Conservation (phyloP, 2,329 filamentous ascomycete species). For the Xylaria arbuscula region DNA sequence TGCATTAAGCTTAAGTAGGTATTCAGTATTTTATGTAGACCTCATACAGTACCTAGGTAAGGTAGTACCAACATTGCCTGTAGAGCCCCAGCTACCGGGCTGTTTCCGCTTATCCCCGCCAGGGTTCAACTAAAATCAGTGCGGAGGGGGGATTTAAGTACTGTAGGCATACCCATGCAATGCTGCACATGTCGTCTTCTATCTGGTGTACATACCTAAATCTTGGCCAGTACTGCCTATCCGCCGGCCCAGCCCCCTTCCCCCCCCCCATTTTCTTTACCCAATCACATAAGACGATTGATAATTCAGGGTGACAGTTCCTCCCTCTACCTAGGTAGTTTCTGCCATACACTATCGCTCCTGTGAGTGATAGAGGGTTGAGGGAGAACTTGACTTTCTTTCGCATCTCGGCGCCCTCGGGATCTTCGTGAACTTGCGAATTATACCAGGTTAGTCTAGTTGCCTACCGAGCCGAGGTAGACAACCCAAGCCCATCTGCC, state of each 20-base stretch:
- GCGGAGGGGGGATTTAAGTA: too few species aligned
- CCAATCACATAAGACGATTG: conserved; percentile 27
- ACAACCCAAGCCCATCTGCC: conserved; percentile 2
- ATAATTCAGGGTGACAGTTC: background rate
- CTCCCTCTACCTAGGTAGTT: background rate
- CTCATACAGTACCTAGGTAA: too few species aligned
- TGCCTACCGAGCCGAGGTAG: background rate
- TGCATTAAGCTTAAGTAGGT: too few species aligned
- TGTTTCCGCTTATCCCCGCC: too few species aligned
- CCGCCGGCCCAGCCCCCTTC: background rate
- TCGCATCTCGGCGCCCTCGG: conserved; percentile 37
- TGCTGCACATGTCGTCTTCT: too few species aligned
- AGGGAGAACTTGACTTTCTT: background rate
- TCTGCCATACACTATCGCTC: background rate
- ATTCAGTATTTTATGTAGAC: too few species aligned
- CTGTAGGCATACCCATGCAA: too few species aligned
- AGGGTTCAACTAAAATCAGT: too few species aligned
- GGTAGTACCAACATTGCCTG: too few species aligned
- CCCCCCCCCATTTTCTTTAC: background rate
- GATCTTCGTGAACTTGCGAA: conserved; percentile 24
- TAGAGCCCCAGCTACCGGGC: too few species aligned
- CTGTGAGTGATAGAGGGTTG: background rate
- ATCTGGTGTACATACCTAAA: too few species aligned
- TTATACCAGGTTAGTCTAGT: background rate
- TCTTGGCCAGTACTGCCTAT: background rate